These are phyloP conservation scores for Saccharomycopsis sp. DNA, from an alignment of 805 yeast species.

Conservation along the genomic window DNA sequence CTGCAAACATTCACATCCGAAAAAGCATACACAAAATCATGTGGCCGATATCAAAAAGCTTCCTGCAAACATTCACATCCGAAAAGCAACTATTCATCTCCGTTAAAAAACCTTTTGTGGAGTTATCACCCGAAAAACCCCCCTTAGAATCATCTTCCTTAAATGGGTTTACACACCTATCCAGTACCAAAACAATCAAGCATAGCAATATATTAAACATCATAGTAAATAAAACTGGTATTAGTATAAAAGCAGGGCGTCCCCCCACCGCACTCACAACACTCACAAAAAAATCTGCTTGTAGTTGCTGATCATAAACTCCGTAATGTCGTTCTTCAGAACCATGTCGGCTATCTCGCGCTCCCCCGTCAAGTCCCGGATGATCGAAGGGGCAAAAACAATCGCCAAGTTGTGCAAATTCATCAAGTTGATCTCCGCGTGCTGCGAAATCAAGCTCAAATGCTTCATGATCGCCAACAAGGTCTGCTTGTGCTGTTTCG, in stretches of 20 bases:
- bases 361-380: constrained; percentile 71
- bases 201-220: not conserved
- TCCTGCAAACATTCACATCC: too few species aligned
- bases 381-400: constrained; percentile 91
- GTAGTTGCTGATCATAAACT: constrained; percentile 53
- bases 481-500: constrained; percentile 58
- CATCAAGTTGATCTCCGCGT: constrained; percentile 66
- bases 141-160: too few species aligned
- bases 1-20: too few species aligned
- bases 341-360: constrained; percentile 83
- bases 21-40: too few species aligned
- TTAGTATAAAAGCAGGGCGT: not conserved
- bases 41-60: too few species aligned
- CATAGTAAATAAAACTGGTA: not conserved
- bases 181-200: not conserved
- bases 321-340: constrained; percentile 69
- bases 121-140: too few species aligned
- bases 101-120: too few species aligned
- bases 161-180: not conserved
- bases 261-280: not conserved
- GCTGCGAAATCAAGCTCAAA: constrained; percentile 49
- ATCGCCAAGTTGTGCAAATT: constrained; percentile 74
- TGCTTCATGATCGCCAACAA: constrained; percentile 56
- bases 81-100: too few species aligned
- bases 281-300: constrained; percentile 30